These are phyloP conservation scores for Populus hybrid DNA, from an alignment of 441 rosid species.

Conservation along the genomic window DNA sequence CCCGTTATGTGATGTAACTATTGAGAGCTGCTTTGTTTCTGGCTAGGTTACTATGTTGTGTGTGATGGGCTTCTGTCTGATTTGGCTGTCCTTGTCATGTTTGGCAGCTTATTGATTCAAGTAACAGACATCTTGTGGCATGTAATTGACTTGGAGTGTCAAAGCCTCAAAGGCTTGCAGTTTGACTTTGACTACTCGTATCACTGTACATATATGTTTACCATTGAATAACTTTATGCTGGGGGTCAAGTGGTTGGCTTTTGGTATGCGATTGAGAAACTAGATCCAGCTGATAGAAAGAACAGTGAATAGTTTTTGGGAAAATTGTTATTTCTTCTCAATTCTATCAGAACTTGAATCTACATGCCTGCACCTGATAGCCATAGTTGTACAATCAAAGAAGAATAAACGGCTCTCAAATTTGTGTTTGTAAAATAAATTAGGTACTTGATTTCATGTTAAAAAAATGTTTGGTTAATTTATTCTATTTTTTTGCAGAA, in stretches of 20 bases:
- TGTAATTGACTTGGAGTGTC: background rate
- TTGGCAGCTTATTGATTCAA: background rate
- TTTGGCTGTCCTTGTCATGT: background rate
- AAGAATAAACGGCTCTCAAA: background rate
- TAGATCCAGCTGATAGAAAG: background rate
- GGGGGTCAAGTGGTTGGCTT: background rate
- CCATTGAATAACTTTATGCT: background rate
- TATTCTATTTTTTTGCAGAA: constrained; percentile 32
- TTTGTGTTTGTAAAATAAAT: no score
- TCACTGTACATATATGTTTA: background rate
- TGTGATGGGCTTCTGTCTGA: background rate
- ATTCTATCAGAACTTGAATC: background rate
- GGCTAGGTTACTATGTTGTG: background rate
- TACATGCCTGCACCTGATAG: background rate
- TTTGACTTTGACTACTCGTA: background rate
- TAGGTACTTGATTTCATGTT: background rate
- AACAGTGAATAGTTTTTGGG: background rate
- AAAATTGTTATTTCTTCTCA: background rate
- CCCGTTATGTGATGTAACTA: background rate
- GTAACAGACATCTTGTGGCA: background rate
- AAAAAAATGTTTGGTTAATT: background rate
- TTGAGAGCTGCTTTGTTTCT: background rate
- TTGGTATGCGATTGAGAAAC: background rate
- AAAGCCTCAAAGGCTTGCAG: background rate
- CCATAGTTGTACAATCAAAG: background rate